Conservation (phyloP, 1,284 basidiomycete species). For the Porogramme epimiltina region DNA sequence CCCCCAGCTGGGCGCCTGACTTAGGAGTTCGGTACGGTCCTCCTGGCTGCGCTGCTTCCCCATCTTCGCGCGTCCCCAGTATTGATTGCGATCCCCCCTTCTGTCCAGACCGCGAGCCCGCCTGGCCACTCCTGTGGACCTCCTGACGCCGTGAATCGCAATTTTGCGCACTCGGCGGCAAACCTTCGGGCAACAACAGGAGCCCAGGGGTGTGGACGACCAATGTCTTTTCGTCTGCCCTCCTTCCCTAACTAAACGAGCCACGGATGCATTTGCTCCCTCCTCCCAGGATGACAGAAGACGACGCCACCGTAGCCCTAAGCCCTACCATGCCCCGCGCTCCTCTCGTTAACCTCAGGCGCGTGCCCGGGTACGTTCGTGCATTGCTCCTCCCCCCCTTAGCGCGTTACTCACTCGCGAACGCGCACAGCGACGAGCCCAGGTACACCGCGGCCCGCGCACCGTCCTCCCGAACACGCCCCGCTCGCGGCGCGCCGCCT, state of each 20-base stretch:
- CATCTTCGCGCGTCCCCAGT: slow-evolving; percentile 1
- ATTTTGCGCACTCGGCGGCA: slow-evolving; percentile 1
- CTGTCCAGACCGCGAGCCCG: not conserved
- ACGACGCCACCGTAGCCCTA: too few species aligned
- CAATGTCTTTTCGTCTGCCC: too few species aligned
- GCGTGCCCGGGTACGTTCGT: too few species aligned
- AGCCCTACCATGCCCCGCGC: too few species aligned
- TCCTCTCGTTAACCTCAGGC: too few species aligned
- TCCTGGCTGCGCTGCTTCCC: slow-evolving; percentile 4
- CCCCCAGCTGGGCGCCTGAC: not conserved
- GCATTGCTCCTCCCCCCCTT: too few species aligned
- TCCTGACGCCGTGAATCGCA: slow-evolving; percentile 16
- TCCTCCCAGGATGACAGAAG: too few species aligned
- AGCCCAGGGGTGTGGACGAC: too few species aligned
- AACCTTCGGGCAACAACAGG: too few species aligned
- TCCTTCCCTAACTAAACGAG: too few species aligned
- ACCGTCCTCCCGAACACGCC: slow-evolving; percentile 8
- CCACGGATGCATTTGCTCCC: too few species aligned
- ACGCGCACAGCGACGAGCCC: not conserved
- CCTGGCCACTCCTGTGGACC: not conserved
- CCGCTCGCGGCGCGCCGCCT: not conserved
- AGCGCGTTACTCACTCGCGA: too few species aligned
- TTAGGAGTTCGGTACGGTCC: slow-evolving; percentile 12
- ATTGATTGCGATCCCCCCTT: not conserved
- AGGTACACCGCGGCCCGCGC: slow-evolving; percentile 4